These are phyloP conservation scores for Rhodofomes roseus DNA, from an alignment of 1,284 basidiomycete species.

Conservation along the genomic window DNA sequence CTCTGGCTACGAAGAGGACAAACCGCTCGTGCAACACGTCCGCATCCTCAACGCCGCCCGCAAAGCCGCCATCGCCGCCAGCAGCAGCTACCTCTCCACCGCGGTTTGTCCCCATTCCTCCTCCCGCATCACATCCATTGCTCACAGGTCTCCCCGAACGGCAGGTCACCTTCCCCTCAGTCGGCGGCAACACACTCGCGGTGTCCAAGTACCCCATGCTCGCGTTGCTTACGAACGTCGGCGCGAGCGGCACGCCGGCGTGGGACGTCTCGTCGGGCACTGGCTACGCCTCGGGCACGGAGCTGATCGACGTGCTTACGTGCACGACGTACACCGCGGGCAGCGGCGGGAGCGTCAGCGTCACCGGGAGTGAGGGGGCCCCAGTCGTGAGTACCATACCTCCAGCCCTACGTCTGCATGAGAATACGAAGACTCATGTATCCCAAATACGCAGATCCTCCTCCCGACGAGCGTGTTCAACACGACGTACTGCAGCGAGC, in stretches of 20 bases:
- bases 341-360: conserved; percentile 38
- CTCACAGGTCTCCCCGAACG: no score
- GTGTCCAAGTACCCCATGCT: conserved; percentile 66
- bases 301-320: conserved; percentile 58
- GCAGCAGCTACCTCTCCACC: conserved; percentile 49
- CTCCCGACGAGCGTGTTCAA: conserved; percentile 20
- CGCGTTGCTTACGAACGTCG: conserved; percentile 65
- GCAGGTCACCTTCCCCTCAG: conserved; percentile 45
- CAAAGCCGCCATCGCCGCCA: conserved; percentile 46
- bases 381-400: conserved; percentile 34
- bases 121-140: not conserved
- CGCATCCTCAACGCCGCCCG: conserved; percentile 58
- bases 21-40: conserved; percentile 50
- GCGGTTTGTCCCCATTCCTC: conserved; percentile 13
- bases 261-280: conserved; percentile 44
- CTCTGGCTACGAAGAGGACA: conserved; percentile 44
- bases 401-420: not conserved
- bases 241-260: conserved; percentile 32
- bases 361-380: conserved; percentile 33
- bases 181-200: conserved; percentile 45
- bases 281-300: conserved; percentile 42
- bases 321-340: conserved; percentile 46
- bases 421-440: not conserved
- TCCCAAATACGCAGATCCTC: conserved; percentile 14
- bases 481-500: conserved; percentile 3